These are phyloP conservation scores for Thalassiosira hispida DNA, from an alignment of 352 stramenopile species.

Conservation along the genomic window DNA sequence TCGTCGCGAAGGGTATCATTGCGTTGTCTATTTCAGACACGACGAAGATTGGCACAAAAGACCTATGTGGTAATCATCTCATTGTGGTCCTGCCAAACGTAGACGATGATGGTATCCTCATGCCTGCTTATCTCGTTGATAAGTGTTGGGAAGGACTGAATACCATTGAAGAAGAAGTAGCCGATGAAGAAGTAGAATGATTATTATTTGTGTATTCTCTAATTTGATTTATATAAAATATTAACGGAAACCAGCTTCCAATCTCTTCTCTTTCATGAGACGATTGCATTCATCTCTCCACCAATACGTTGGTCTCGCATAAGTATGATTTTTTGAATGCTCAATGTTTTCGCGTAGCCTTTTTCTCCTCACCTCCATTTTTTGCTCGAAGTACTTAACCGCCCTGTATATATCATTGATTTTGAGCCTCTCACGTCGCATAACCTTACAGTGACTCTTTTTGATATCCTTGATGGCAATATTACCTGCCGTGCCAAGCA, in stretches of 20 bases:
- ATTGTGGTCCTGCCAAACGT: background rate
- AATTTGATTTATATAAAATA: background rate
- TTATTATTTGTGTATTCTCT: background rate
- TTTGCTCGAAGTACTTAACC: background rate
- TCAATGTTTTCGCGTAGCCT: background rate
- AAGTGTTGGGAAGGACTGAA: background rate
- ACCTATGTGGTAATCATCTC: background rate
- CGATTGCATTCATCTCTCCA: background rate
- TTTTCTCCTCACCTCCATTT: background rate
- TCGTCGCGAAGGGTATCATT: slow-evolving; percentile 3
- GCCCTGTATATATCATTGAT: background rate
- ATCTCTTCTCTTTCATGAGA: background rate
- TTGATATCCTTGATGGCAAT: background rate
- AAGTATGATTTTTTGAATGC: background rate
- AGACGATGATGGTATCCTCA: background rate
- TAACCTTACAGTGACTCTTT: background rate
- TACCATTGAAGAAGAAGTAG: too few species aligned
- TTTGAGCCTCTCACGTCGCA: background rate
- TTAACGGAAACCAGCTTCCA: background rate
- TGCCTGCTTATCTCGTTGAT: background rate
- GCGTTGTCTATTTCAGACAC: background rate
- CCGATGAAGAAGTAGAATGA: background rate
- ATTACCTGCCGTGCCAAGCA: background rate
- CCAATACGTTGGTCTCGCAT: background rate
- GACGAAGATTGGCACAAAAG: background rate